These are phyloP conservation scores for Agrocybe chaxingu DNA, from an alignment of 768 basidiomycete species.

Conservation along the genomic window DNA sequence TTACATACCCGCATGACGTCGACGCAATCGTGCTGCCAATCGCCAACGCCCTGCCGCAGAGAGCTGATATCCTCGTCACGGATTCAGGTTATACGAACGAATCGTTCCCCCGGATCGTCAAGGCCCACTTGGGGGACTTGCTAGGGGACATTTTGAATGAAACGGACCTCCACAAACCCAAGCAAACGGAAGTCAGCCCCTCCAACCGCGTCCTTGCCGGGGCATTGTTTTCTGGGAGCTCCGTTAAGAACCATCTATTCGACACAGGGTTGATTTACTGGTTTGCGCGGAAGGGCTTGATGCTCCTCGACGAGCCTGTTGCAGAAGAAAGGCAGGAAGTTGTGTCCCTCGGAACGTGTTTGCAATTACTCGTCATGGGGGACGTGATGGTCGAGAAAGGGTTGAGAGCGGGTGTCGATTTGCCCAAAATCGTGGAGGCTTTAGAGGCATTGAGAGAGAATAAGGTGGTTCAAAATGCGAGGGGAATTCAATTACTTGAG, in stretches of 20 bases:
- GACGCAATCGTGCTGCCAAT: too few relatives aligned
- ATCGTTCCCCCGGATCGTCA: too few relatives aligned
- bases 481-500: too few relatives aligned
- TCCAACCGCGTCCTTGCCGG: background rate
- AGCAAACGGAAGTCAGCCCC: background rate
- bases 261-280: background rate
- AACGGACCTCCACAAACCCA: slow-evolving; percentile 1
- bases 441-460: slow-evolving; percentile 2
- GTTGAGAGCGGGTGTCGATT: background rate
- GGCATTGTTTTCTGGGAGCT: slow-evolving; percentile 5
- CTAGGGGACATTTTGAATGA: slow-evolving; percentile 2
- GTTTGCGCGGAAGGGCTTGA: slow-evolving; percentile 3
- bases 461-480: background rate
- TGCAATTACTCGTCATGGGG: slow-evolving; percentile 2
- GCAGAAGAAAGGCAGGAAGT: background rate
- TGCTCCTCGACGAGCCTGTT: background rate
- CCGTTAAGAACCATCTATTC: slow-evolving; percentile 1
- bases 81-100: too few relatives aligned
- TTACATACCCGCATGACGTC: too few relatives aligned
- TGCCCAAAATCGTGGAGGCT: background rate
- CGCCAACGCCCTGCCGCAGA: too few relatives aligned
- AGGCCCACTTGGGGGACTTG: background rate
- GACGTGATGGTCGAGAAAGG: background rate
- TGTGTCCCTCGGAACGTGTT: slow-evolving; percentile 1
- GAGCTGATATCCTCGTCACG: too few relatives aligned